Percentiles rank a stretch among this genome's conserved stretches.
phyloP scores from a whole-genome alignment of 139 green algal species.

The Trebouxia sp. region DNA sequence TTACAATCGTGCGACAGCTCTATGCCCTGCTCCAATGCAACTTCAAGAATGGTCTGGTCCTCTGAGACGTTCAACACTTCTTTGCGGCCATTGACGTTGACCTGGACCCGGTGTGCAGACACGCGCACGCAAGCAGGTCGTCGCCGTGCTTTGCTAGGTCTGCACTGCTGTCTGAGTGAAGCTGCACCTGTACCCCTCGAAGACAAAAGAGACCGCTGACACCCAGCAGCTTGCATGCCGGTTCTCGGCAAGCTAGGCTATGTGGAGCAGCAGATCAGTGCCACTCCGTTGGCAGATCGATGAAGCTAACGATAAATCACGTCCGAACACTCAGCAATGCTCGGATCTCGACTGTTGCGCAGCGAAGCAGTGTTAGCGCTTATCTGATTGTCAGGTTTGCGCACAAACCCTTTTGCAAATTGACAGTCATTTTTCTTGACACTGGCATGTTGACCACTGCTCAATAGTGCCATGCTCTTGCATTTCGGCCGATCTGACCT shows the following conservation, averaged over 20 bases:
- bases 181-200: too few species aligned
- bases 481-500: neutral
- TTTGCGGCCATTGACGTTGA: neutral
- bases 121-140: neutral
- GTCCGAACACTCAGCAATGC: too few species aligned
- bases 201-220: neutral
- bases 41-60: conserved; percentile 68
- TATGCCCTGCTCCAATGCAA: conserved; percentile 71
- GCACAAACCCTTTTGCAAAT: neutral
- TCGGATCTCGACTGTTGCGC: too few species aligned
- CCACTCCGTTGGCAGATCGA: too few species aligned
- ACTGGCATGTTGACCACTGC: neutral
- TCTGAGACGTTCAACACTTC: conserved; percentile 66
- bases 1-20: conserved; percentile 88
- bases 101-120: neutral
- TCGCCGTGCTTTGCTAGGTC: neutral
- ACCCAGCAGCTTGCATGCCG: conserved; percentile 1
- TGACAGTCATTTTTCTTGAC: neutral
- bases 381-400: conserved; percentile 12
- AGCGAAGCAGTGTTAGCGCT: too few species aligned
- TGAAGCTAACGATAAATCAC: too few species aligned
- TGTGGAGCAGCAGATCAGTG: too few species aligned
- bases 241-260: too few species aligned
- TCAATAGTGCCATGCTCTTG: neutral
- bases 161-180: too few species aligned